Conservation (phyloP, 1,284 basidiomycete genomes). For the Microbotryum violaceum region DNA sequence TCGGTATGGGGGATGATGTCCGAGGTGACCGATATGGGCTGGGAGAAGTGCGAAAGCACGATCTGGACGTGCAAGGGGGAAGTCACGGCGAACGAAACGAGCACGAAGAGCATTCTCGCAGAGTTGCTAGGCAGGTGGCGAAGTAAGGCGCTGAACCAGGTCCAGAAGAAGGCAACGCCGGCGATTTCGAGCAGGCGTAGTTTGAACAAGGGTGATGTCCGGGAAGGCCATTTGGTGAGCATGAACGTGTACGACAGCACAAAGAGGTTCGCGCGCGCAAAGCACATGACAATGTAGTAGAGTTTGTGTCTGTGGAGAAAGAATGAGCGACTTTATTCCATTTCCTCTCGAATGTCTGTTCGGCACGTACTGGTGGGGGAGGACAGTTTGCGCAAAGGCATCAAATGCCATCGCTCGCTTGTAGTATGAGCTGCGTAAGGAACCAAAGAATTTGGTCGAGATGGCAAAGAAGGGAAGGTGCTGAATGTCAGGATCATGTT, state of each 20-base stretch:
- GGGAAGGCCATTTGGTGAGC: conserved; percentile 46
- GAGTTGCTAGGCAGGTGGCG: conserved; percentile 61
- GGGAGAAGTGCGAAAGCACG: conserved; percentile 93
- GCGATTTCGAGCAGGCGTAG: conserved; percentile 51
- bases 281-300: conserved; percentile 84
- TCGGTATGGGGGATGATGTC: conserved; percentile 48
- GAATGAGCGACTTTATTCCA: background rate
- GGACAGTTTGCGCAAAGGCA: conserved; percentile 56
- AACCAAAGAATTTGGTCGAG: conserved; percentile 73
- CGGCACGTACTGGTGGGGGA: conserved; percentile 56
- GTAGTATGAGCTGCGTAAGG: conserved; percentile 91
- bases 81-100: conserved; percentile 70
- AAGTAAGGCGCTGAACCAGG: conserved; percentile 60
- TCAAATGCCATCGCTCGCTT: conserved; percentile 80
- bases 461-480: conserved; percentile 97
- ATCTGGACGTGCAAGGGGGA: conserved; percentile 88
- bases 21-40: conserved; percentile 49
- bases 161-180: conserved; percentile 66
- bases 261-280: conserved; percentile 95
- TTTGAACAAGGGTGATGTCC: conserved; percentile 40
- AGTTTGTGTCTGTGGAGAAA: conserved; percentile 56
- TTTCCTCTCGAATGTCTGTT: background rate
- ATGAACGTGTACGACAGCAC: conserved; percentile 76
- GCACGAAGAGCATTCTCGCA: conserved; percentile 57
- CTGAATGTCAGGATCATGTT: conserved; percentile 91